Evolutionary conservation across 2,329 filamentous ascomycete species (phyloP), one percentile per base, ranked within the genome.

Genomic region (Rachicladosporium sp.): DNA sequence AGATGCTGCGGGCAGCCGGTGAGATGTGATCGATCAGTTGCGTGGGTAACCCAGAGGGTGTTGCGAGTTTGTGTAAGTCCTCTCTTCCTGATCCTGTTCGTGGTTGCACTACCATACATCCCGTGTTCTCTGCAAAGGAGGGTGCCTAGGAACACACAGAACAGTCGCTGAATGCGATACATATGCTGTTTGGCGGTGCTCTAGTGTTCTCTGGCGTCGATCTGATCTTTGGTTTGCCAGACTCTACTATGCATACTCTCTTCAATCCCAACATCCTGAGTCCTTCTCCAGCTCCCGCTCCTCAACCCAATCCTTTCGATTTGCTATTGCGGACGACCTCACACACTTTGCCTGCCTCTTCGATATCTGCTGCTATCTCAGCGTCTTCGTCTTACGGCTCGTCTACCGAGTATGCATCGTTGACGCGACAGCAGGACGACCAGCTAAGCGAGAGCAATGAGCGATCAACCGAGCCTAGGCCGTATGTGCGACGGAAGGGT

Each of bases 221-320:
- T 33, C 31, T 33, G 10, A 19, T 23, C 4, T 12, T 13, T 27
- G 23, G 23, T 27, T 27, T 27, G 23, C 23, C 30, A 42, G 37
- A 23, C 41, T 40, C 40, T 46, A 49, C 36, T 27, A 56, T 58
- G 55, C 54, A 51, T 45, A 58, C 55, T 9, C 52, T 58, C 15
- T 58, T 58, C 43, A 44, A 43, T 27, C 48, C 53, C 44, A 52
- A 56, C 41, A 58, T 58, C 29, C 52, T 52, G 36, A 52, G 47
- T 35, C 54, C 53, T 10, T 42, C 47, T 23, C 50, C 52, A 6
- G 45, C 46, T n/a, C 46, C 49, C 9, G 44, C 31, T 23, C 44
- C 51, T n/a, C 48, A 49, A 34, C 33, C 23, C 7, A 53, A 58
- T 38, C 52, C 53, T 0, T 55, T 58, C 33, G 52, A 57, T 35